phyloP scores from a whole-genome alignment of 2,329 filamentous ascomycete genomes.

The Fusarium goolgardi region DNA sequence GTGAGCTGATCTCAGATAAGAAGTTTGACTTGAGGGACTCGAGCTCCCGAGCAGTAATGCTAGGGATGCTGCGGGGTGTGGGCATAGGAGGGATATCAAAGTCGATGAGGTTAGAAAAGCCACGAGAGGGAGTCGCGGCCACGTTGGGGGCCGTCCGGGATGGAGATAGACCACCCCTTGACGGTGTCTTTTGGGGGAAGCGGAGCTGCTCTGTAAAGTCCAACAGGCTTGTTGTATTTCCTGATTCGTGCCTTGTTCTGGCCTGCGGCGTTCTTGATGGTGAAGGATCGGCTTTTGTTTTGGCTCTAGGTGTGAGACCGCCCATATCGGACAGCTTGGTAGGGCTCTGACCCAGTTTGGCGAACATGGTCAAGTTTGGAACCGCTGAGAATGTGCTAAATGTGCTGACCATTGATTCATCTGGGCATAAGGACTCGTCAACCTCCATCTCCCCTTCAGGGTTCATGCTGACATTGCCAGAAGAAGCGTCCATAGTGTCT shows the following conservation, averaged over 20 bases:
- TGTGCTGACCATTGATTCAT: constrained; percentile 81
- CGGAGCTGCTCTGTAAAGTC: constrained; percentile 86
- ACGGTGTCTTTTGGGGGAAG: constrained; percentile 63
- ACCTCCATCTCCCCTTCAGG: constrained; percentile 42
- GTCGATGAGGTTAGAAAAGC: constrained; percentile 75
- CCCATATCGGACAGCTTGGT: constrained; percentile 61
- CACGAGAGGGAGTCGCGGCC: constrained; percentile 60
- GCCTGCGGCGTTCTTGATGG: constrained; percentile 53
- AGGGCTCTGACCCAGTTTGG: constrained; percentile 75
- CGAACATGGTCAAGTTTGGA: constrained; percentile 86
- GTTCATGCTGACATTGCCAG: constrained; percentile 48
- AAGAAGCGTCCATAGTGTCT: constrained; percentile 43
- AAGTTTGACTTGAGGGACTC: constrained; percentile 93
- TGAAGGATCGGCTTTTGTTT: constrained; percentile 49
- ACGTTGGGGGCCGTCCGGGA: constrained; percentile 49
- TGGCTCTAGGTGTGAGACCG: constrained; percentile 54
- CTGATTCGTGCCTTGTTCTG: constrained; percentile 56
- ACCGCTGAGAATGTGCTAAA: constrained; percentile 92
- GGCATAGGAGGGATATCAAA: constrained; percentile 91
- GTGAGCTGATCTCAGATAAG: constrained; percentile 91
- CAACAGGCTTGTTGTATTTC: constrained; percentile 80
- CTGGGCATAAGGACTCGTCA: constrained; percentile 61
- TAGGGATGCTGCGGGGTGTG: constrained; percentile 90
- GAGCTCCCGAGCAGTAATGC: constrained; percentile 89
- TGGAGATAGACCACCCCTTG: constrained; percentile 49